Percentiles rank a stretch among this genome's conserved stretches.
Conservation (phyloP, 495 filamentous ascomycete species). For the Neurospora intermedia region DNA sequence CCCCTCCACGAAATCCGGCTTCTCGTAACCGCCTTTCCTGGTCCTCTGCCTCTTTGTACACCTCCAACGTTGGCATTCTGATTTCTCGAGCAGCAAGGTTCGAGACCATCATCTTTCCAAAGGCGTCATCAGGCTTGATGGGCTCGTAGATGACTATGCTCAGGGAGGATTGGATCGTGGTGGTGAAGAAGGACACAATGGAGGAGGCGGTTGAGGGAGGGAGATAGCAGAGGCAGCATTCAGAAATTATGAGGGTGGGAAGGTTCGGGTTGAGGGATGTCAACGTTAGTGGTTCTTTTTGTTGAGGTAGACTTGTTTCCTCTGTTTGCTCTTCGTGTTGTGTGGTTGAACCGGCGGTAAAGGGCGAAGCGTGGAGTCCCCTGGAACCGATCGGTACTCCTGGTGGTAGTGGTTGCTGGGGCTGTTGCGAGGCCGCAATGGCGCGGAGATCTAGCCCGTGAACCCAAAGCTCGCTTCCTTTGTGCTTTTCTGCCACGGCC, state of each 20-base stretch:
- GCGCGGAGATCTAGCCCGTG: conserved; percentile 75
- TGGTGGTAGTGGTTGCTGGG: background rate
- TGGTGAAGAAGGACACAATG: conserved; percentile 58
- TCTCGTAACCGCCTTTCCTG: conserved; percentile 55
- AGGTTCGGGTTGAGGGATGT: conserved; percentile 30
- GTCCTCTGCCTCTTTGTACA: conserved; percentile 51
- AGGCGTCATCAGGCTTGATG: conserved; percentile 68
- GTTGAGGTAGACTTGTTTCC: background rate
- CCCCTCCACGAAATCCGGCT: conserved; percentile 46
- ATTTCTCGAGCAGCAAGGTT: conserved; percentile 84
- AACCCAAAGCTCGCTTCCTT: conserved; percentile 47
- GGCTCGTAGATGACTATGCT: conserved; percentile 83
- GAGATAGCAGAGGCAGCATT: conserved; percentile 91
- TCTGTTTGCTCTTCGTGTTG: background rate
- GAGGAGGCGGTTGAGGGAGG: conserved; percentile 45
- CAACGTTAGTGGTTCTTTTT: conserved; percentile 6
- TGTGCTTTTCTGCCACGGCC: background rate
- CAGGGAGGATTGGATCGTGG: conserved; percentile 39
- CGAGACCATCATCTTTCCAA: conserved; percentile 80
- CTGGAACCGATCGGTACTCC: background rate
- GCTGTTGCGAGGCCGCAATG: conserved; percentile 27
- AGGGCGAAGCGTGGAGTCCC: background rate
- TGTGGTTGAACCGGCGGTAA: background rate
- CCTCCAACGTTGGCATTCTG: conserved; percentile 67
- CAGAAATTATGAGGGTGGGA: conserved; percentile 79